Conservation (phyloP, 129 eudicot species). For the Pulicaria dysenterica region DNA sequence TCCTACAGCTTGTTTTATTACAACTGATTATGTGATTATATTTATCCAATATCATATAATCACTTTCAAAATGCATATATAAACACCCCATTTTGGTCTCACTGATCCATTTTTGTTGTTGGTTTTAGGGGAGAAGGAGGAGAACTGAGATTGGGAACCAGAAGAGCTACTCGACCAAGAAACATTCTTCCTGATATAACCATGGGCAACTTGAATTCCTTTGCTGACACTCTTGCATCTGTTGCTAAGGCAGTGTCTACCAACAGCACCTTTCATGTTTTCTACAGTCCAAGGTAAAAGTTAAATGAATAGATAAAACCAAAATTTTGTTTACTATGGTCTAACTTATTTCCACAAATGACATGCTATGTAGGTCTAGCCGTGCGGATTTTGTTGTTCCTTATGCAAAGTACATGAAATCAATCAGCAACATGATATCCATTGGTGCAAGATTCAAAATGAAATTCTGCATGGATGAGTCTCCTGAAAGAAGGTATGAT, state of each 20-base stretch:
- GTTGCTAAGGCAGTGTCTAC: slow-evolving; percentile 68
- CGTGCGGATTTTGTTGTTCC: slow-evolving; percentile 86
- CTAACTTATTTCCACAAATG: neutral
- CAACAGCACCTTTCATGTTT: slow-evolving; percentile 63
- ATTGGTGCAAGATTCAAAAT: slow-evolving; percentile 80
- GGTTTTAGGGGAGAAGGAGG: slow-evolving; percentile 80
- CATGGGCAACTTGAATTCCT: slow-evolving; percentile 58
- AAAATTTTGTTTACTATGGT: neutral
- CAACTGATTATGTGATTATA: neutral
- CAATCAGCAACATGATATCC: slow-evolving; percentile 49
- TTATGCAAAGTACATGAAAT: slow-evolving; percentile 57
- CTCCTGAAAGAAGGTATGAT: slow-evolving; percentile 86
- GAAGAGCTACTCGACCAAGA: slow-evolving; percentile 85
- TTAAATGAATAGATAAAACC: neutral
- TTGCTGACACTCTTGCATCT: slow-evolving; percentile 54
- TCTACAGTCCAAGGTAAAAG: slow-evolving; percentile 76
- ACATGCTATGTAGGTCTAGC: slow-evolving; percentile 61
- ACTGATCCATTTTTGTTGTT: slow-evolving; percentile 4
- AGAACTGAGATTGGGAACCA: slow-evolving; percentile 74
- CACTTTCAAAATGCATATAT: neutral
- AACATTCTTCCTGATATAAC: slow-evolving; percentile 73
- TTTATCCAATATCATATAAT: neutral
- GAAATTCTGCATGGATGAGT: slow-evolving; percentile 82
- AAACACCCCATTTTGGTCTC: neutral
- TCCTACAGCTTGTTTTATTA: neutral